These are phyloP conservation scores for Pythium biforme DNA, from an alignment of 352 stramenopile genomes.

Conservation along the genomic window DNA sequence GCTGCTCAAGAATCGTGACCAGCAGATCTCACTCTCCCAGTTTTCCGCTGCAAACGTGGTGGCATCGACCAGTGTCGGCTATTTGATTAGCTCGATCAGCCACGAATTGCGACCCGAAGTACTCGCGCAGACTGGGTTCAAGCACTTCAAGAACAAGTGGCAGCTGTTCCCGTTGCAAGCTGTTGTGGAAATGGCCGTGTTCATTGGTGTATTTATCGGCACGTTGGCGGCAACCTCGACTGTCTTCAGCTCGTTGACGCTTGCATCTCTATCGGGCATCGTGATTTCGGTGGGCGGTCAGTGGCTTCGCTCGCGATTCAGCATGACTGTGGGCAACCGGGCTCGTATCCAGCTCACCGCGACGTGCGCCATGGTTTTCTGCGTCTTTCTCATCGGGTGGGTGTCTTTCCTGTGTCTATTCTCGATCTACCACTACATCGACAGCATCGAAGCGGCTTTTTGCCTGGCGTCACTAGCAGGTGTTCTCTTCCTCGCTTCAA, in stretches of 20 bases:
- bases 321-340: slow-evolving; percentile 53
- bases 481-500: slow-evolving; percentile 78
- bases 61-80: slow-evolving; percentile 56
- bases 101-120: slow-evolving; percentile 61
- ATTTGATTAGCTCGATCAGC: slow-evolving; percentile 62
- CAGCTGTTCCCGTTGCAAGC: slow-evolving; percentile 70
- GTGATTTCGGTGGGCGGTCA: slow-evolving; percentile 75
- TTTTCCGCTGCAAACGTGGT: slow-evolving; percentile 76
- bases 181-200: slow-evolving; percentile 71
- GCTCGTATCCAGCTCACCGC: slow-evolving; percentile 60
- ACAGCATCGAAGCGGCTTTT: slow-evolving; percentile 84
- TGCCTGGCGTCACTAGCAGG: slow-evolving; percentile 75
- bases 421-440: slow-evolving; percentile 84
- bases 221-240: slow-evolving; percentile 73
- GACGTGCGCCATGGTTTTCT: slow-evolving; percentile 77
- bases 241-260: slow-evolving; percentile 69
- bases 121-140: slow-evolving; percentile 46
- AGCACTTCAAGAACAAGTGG: slow-evolving; percentile 76
- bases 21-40: slow-evolving; percentile 62
- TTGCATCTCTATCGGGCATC: slow-evolving; percentile 70
- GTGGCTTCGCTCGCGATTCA: slow-evolving; percentile 58
- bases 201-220: slow-evolving; percentile 70
- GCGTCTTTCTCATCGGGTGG: slow-evolving; percentile 68
- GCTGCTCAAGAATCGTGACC: slow-evolving; percentile 40
- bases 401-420: slow-evolving; percentile 65